Conservation (phyloP, 2,329 filamentous ascomycete species). For the Penicillium sp. region DNA sequence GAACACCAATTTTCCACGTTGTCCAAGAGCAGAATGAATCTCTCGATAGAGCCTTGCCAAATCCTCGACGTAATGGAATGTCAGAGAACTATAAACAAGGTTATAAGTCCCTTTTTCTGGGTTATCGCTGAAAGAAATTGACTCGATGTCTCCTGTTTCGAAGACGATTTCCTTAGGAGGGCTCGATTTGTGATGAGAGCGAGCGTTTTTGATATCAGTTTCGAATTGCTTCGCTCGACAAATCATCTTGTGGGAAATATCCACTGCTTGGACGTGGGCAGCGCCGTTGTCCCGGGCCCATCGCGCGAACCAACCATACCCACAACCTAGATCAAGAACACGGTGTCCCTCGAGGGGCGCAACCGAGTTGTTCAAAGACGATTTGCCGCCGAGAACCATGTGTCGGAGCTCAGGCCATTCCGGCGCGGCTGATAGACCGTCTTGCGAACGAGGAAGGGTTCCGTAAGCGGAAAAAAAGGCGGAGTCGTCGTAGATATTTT, state of each 20-base stretch:
- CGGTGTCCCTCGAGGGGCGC: slow-evolving; percentile 14
- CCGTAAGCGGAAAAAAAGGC: too few relatives aligned
- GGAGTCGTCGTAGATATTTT: too few relatives aligned
- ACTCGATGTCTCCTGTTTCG: slow-evolving; percentile 5
- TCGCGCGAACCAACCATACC: slow-evolving; percentile 49
- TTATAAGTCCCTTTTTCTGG: slow-evolving; percentile 29
- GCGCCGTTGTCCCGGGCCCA: slow-evolving; percentile 44
- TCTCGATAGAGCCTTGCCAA: slow-evolving; percentile 31
- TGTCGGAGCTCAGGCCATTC: too few relatives aligned
- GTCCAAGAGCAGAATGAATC: slow-evolving; percentile 27
- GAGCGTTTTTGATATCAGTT: not conserved
- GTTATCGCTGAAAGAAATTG: not conserved
- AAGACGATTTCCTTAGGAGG: not conserved
- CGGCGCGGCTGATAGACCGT: too few relatives aligned
- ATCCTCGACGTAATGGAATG: slow-evolving; percentile 44
- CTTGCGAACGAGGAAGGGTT: too few relatives aligned
- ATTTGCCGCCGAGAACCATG: too few relatives aligned
- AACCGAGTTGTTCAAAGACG: too few relatives aligned
- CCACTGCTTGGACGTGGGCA: slow-evolving; percentile 37
- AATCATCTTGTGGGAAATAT: slow-evolving; percentile 49
- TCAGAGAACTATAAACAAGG: slow-evolving; percentile 43
- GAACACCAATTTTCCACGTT: slow-evolving; percentile 33
- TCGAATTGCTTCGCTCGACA: slow-evolving; percentile 31
- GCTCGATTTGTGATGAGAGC: too few relatives aligned
- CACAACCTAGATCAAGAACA: slow-evolving; percentile 49